A percentile compares a stretch with the other conserved stretches of the same genome.
These are phyloP conservation scores for Sporothrix humicola DNA, from an alignment of 2,329 filamentous ascomycete species.

Conservation along the genomic window DNA sequence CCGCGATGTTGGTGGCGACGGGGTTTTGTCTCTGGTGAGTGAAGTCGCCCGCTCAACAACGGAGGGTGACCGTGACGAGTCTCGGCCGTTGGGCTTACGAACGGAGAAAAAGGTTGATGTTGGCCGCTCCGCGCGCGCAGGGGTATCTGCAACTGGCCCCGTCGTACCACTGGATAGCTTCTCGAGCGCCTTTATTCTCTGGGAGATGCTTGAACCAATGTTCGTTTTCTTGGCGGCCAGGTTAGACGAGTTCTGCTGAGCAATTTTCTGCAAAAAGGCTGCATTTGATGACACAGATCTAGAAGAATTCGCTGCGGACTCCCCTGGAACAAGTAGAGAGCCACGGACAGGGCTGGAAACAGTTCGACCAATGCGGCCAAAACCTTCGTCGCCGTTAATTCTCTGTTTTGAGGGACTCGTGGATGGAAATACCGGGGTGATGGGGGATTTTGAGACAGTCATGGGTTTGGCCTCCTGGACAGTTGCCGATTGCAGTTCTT, in stretches of 20 bases:
- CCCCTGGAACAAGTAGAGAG: constrained; percentile 53
- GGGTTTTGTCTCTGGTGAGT: constrained; percentile 47
- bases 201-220: constrained; percentile 88
- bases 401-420: constrained; percentile 41
- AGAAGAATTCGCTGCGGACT: constrained; percentile 54
- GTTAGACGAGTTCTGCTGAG: constrained; percentile 57
- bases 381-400: neutral
- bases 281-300: constrained; percentile 64
- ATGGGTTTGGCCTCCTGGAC: constrained; percentile 84
- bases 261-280: constrained; percentile 60
- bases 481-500: constrained; percentile 81
- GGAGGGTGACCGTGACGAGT: constrained; percentile 54
- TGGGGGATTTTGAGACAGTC: constrained; percentile 81
- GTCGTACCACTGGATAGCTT: constrained; percentile 65
- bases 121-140: constrained; percentile 48
- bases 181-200: constrained; percentile 91
- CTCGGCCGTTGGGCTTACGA: constrained; percentile 52
- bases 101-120: constrained; percentile 66
- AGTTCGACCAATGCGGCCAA: constrained; percentile 50
- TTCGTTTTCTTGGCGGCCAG: constrained; percentile 75
- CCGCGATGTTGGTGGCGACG: constrained; percentile 49
- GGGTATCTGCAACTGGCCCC: constrained; percentile 35
- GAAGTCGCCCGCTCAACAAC: constrained; percentile 53
- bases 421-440: constrained; percentile 65
- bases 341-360: constrained; percentile 58